These are phyloP conservation scores for Ophiostoma populinum DNA, from an alignment of 2,329 filamentous ascomycete species.

Conservation along the genomic window DNA sequence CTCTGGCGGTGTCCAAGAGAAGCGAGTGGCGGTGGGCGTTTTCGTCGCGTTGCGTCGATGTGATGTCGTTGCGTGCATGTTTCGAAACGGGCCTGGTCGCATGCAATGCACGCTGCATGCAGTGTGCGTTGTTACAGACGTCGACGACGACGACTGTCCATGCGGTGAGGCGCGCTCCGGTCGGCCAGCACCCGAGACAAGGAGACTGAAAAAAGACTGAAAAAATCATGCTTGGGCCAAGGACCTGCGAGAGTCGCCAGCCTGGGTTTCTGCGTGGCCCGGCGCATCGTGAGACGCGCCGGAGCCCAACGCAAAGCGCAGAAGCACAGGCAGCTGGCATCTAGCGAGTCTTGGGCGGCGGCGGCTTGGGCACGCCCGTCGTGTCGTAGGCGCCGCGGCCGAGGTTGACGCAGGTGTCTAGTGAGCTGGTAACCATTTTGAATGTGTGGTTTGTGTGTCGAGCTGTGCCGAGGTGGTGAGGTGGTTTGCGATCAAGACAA, in stretches of 20 bases:
- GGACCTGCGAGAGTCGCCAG: too few relatives aligned
- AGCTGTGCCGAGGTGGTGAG: background rate
- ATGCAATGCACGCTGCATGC: constrained; percentile 7
- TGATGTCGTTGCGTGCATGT: too few relatives aligned
- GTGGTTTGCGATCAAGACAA: too few relatives aligned
- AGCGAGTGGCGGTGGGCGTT: constrained; percentile 1
- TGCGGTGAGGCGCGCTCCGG: constrained; percentile 5
- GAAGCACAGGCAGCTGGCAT: too few relatives aligned
- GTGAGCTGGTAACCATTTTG: constrained; percentile 19
- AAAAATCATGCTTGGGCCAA: background rate
- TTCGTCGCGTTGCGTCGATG: background rate
- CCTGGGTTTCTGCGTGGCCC: too few relatives aligned
- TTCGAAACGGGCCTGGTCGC: background rate
- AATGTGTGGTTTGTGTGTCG: constrained; percentile 2
- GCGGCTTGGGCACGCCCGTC: constrained; percentile 21
- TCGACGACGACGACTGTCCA: too few relatives aligned
- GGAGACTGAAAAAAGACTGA: background rate
- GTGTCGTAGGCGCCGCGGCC: constrained; percentile 22
- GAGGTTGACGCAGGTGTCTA: constrained; percentile 17
- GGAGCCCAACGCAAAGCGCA: too few relatives aligned
- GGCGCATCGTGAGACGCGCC: too few relatives aligned
- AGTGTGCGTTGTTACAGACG: constrained; percentile 4
- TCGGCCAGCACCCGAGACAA: background rate
- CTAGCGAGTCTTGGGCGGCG: constrained; percentile 21
- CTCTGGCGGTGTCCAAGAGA: background rate